Conservation (phyloP, 306 rosid species). For the Trifolium dubium region DNA sequence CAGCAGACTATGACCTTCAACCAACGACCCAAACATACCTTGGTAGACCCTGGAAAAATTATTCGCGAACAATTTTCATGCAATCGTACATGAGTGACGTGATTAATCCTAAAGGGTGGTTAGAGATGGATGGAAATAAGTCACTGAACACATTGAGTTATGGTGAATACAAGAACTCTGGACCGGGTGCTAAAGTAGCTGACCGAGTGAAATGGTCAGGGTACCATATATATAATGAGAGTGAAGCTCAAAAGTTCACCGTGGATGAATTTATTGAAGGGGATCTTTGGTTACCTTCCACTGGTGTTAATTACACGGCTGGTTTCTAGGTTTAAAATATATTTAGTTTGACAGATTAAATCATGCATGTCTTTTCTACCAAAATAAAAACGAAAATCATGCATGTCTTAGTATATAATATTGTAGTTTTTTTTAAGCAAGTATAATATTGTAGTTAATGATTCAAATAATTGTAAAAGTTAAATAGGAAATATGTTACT, state of each 20-base stretch:
- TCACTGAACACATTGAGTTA: slow-evolving; percentile 56
- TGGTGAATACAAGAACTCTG: slow-evolving; percentile 72
- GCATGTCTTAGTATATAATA: no score
- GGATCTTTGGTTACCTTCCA: slow-evolving; percentile 75
- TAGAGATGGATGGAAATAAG: no score
- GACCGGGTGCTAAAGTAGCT: slow-evolving; percentile 54
- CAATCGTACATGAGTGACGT: slow-evolving; percentile 50
- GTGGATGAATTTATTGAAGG: slow-evolving; percentile 77
- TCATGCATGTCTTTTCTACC: background rate
- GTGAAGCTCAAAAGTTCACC: slow-evolving; percentile 49
- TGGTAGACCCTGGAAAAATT: slow-evolving; percentile 84
- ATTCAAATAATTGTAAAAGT: no score
- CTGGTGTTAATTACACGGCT: slow-evolving; percentile 68
- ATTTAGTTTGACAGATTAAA: slow-evolving; percentile 2
- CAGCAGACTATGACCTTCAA: slow-evolving; percentile 57
- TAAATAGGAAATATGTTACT: no score
- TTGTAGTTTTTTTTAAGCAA: no score
- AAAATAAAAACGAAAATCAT: no score
- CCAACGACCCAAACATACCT: slow-evolving; percentile 53
- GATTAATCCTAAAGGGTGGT: no score
- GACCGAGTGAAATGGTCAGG: slow-evolving; percentile 79
- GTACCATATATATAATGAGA: slow-evolving; percentile 51
- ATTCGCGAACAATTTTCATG: slow-evolving; percentile 73
- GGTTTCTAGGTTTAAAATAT: slow-evolving; percentile 41
- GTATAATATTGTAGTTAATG: no score